phyloP scores from a whole-genome alignment of 2,329 filamentous ascomycete genomes.

The Aspergillus neoniger region DNA sequence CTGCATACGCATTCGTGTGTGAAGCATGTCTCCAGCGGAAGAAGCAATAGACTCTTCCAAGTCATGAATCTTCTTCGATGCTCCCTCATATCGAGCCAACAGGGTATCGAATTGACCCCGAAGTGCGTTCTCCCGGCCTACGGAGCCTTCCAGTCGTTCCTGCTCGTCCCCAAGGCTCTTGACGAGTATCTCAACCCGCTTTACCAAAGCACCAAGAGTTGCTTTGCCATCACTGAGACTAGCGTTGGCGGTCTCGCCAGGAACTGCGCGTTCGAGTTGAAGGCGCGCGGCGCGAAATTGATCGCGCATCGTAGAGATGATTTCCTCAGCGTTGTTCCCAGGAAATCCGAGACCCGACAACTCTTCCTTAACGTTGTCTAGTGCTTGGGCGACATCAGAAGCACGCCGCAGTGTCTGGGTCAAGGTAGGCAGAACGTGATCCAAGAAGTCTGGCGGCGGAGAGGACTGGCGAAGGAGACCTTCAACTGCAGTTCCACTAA shows the following conservation, averaged over 20 bases:
- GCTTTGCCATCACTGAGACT: conserved; percentile 42
- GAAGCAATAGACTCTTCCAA: conserved; percentile 44
- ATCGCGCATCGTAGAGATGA: conserved; percentile 39
- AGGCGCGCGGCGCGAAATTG: conserved; percentile 47
- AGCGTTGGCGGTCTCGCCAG: conserved; percentile 45
- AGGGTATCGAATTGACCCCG: conserved; percentile 48
- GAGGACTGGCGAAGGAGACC: conserved; percentile 30
- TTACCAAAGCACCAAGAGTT: conserved; percentile 44
- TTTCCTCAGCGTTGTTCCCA: conserved; percentile 31
- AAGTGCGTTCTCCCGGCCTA: conserved; percentile 43
- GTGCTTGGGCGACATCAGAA: conserved; percentile 39
- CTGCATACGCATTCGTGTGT: conserved; percentile 47
- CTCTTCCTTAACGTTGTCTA: conserved; percentile 39
- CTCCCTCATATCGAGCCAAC: conserved; percentile 41
- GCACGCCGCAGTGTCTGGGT: conserved; percentile 39
- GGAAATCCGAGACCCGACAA: conserved; percentile 44
- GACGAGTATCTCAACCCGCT: conserved; percentile 39
- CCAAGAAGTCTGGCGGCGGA: conserved; percentile 43
- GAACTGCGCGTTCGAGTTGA: conserved; percentile 46
- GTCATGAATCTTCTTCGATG: conserved; percentile 37
- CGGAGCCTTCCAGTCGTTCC: conserved; percentile 33
- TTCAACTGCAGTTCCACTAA: conserved; percentile 25
- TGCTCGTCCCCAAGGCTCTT: conserved; percentile 37
- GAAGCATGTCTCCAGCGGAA: conserved; percentile 49
- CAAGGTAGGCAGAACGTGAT: conserved; percentile 39